Evolutionary conservation across 257 asterid species (phyloP).

Genomic region (Fraxinus pennsylvanica): DNA sequence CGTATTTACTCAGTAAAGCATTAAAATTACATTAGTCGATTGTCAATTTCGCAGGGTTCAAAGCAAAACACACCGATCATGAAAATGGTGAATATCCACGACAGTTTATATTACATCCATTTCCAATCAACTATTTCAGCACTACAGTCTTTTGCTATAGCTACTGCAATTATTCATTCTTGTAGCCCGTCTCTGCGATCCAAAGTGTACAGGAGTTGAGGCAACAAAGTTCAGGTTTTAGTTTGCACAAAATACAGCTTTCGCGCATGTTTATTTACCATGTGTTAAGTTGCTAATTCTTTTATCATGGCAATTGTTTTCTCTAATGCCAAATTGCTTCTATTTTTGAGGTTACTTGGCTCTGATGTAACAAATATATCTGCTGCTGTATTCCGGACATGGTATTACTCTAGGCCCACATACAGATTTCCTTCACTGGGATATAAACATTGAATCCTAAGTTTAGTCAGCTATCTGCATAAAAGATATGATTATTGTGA

Average conservation of each 20-base stretch:
- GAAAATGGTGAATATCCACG: conserved; percentile 79
- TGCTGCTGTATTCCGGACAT: neutral
- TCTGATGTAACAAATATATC: neutral
- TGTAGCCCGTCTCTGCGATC: conserved; percentile 50
- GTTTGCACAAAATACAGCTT: neutral
- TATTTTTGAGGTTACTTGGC: neutral
- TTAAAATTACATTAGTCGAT: neutral
- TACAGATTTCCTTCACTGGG: neutral
- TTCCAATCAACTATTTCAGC: conserved; percentile 70
- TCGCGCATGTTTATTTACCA: neutral
- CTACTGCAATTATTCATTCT: conserved; percentile 76
- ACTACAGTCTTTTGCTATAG: conserved; percentile 78
- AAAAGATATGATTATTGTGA: neutral
- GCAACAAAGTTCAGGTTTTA: conserved; percentile 9
- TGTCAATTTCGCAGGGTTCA: conserved; percentile 61
- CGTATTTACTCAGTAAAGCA: neutral
- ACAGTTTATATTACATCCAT: conserved; percentile 65
- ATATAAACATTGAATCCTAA: neutral
- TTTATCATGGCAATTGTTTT: neutral
- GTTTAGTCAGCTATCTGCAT: neutral
- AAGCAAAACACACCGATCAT: conserved; percentile 54
- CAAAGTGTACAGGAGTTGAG: conserved; percentile 58
- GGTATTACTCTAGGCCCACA: neutral
- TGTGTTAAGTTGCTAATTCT: neutral
- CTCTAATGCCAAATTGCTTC: conserved; percentile 6